phyloP scores from a whole-genome alignment of 2,329 filamentous ascomycete species.

The Teratosphaeria epicoccoides region DNA sequence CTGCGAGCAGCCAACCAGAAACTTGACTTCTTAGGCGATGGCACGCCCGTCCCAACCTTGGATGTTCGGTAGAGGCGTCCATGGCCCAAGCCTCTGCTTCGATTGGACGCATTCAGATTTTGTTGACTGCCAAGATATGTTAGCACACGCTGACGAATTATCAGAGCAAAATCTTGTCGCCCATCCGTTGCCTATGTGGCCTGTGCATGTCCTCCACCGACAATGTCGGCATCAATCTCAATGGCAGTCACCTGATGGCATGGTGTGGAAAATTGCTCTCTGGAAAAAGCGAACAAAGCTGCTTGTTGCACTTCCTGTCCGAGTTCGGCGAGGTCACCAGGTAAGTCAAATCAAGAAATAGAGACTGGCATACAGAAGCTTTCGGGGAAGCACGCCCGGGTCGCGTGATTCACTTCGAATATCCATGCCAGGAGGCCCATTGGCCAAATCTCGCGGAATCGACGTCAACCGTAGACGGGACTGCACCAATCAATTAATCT shows the following conservation, averaged over 20 bases:
- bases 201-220: not conserved
- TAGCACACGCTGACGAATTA: not conserved
- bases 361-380: not conserved
- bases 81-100: too few relatives aligned
- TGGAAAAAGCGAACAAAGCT: not conserved
- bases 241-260: not conserved
- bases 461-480: too few relatives aligned
- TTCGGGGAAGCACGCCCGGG: not conserved
- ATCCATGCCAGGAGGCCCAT: too few relatives aligned
- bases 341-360: not conserved
- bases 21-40: not conserved
- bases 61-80: too few relatives aligned
- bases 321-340: not conserved
- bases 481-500: too few relatives aligned
- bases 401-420: too few relatives aligned
- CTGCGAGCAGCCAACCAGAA: not conserved
- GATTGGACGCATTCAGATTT: not conserved
- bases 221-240: not conserved
- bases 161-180: not conserved
- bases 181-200: not conserved
- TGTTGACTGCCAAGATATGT: not conserved
- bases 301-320: not conserved
- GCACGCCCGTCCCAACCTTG: too few relatives aligned
- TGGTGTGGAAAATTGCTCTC: not conserved
- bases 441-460: too few relatives aligned